These are phyloP conservation scores for Penicillium mononematosum DNA, from an alignment of 495 filamentous ascomycete genomes.

Conservation along the genomic window DNA sequence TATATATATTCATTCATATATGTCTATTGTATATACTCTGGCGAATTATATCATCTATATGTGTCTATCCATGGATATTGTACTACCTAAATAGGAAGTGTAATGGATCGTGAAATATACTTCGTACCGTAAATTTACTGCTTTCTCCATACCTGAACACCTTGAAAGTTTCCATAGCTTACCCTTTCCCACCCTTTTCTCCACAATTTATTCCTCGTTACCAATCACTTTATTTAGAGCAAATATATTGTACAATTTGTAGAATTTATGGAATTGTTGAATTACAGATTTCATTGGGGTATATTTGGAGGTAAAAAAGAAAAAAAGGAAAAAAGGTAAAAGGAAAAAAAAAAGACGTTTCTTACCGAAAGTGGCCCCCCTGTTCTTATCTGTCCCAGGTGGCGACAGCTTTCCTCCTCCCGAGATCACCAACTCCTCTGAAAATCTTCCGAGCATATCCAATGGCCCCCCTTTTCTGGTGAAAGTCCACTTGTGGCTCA, in stretches of 20 bases:
- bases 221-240: conserved; percentile 20
- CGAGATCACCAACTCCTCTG: neutral
- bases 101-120: too few species aligned
- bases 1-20: too few species aligned
- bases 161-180: neutral
- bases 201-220: conserved; percentile 10
- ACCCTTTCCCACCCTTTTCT: conserved; percentile 1
- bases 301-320: neutral
- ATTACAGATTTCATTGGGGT: too few species aligned
- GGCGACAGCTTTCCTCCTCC: conserved; percentile 23
- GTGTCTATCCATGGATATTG: too few species aligned
- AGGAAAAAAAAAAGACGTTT: conserved; percentile 7
- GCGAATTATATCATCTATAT: too few species aligned
- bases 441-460: conserved; percentile 24
- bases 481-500: conserved; percentile 24
- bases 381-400: conserved; percentile 26
- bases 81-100: too few species aligned
- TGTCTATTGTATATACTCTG: too few species aligned
- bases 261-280: too few species aligned
- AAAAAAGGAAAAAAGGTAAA: conserved; percentile 15
- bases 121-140: too few species aligned
- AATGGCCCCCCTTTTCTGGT: neutral
- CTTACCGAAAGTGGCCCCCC: conserved; percentile 19
- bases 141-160: too few species aligned
- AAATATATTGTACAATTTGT: neutral